These are phyloP conservation scores for Yamadazyma songkhlaensis DNA, from an alignment of 1,139 yeast genomes.

Conservation along the genomic window DNA sequence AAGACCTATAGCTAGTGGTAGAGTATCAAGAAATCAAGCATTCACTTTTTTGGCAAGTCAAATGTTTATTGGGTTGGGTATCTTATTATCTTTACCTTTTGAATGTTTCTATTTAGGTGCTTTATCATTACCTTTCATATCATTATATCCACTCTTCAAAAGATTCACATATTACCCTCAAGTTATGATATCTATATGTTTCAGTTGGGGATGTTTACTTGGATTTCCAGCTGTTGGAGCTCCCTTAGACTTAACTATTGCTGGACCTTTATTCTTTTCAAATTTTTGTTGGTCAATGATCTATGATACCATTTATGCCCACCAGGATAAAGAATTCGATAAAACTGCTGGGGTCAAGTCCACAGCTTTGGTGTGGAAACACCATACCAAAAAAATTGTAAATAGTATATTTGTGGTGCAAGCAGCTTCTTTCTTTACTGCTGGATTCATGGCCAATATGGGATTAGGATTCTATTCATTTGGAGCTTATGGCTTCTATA, in stretches of 20 bases:
- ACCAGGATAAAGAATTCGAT: constrained; percentile 91
- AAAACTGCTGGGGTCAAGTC: constrained; percentile 88
- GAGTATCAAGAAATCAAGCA: constrained; percentile 73
- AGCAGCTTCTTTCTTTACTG: constrained; percentile 56
- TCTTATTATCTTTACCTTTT: constrained; percentile 69
- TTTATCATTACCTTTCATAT: constrained; percentile 73
- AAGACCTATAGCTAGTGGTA: constrained; percentile 88
- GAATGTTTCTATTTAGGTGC: constrained; percentile 86
- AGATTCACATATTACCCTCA: constrained; percentile 96
- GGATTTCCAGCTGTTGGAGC: constrained; percentile 96
- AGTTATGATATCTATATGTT: constrained; percentile 73
- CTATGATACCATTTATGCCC: constrained; percentile 96
- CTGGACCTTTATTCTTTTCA: constrained; percentile 73
- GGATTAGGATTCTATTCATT: constrained; percentile 82
- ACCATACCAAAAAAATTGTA: constrained; percentile 66
- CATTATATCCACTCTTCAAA: constrained; percentile 89
- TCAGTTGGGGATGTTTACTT: constrained; percentile 91
- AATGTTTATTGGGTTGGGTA: constrained; percentile 70
- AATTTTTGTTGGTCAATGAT: constrained; percentile 92
- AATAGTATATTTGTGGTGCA: constrained; percentile 66
- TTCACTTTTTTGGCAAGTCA: constrained; percentile 72
- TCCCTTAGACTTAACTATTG: constrained; percentile 68
- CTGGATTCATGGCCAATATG: constrained; percentile 79
- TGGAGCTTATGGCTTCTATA: constrained; percentile 62
- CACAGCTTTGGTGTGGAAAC: constrained; percentile 93